Percentiles rank a stretch among this genome's conserved stretches.
Evolutionary conservation across 495 filamentous ascomycete genomes (phyloP).

Genomic region (Lophiostoma macrostomum): DNA sequence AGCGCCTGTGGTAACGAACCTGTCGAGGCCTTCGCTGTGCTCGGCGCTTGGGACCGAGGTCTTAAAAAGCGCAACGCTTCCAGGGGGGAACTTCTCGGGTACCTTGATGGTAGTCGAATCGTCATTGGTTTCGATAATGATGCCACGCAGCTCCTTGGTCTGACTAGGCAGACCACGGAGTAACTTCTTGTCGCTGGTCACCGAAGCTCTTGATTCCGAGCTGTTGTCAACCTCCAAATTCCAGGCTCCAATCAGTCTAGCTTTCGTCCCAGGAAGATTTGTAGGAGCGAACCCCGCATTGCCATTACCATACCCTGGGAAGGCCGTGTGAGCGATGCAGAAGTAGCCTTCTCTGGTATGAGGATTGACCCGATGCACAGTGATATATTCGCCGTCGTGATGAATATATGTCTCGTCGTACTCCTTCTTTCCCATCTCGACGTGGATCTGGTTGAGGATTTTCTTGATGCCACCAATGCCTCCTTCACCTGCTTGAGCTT

Average conservation of each 20-base stretch:
- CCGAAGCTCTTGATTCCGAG: slow-evolving; percentile 60
- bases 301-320: slow-evolving; percentile 78
- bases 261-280: slow-evolving; percentile 67
- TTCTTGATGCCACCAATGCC: slow-evolving; percentile 90
- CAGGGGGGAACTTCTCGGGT: slow-evolving; percentile 79
- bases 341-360: slow-evolving; percentile 88
- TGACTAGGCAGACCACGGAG: slow-evolving; percentile 78
- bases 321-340: slow-evolving; percentile 91
- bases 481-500: slow-evolving; percentile 60
- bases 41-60: slow-evolving; percentile 88
- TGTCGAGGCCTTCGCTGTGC: slow-evolving; percentile 74
- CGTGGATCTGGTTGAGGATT: slow-evolving; percentile 87
- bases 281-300: slow-evolving; percentile 74
- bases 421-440: slow-evolving; percentile 85
- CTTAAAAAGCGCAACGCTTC: slow-evolving; percentile 91
- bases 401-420: slow-evolving; percentile 96
- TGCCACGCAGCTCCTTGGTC: slow-evolving; percentile 68
- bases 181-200: slow-evolving; percentile 62
- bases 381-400: slow-evolving; percentile 93
- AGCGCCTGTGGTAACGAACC: slow-evolving; percentile 76
- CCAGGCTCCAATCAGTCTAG: slow-evolving; percentile 83
- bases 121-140: slow-evolving; percentile 61
- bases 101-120: slow-evolving; percentile 76
- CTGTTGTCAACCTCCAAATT: slow-evolving; percentile 74
- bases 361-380: slow-evolving; percentile 91